Percentiles rank a stretch among this genome's conserved stretches.
These are phyloP conservation scores for Delonix regia DNA, from an alignment of 306 rosid species.

Conservation along the genomic window DNA sequence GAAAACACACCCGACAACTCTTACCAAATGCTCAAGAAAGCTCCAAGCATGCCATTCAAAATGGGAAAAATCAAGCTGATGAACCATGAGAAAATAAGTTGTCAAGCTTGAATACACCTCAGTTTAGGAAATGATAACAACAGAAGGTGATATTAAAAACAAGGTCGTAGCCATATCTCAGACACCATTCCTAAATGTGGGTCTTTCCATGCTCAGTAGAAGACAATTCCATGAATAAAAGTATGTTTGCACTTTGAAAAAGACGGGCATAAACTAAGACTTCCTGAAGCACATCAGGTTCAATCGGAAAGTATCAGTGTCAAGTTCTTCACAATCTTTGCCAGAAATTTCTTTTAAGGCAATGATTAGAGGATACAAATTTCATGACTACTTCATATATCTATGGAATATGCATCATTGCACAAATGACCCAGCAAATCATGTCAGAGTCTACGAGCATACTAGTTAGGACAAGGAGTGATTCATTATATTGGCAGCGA, in stretches of 20 bases:
- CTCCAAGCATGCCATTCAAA: background rate
- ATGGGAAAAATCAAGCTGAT: background rate
- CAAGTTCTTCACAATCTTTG: background rate
- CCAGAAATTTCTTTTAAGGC: background rate
- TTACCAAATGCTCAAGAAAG: background rate
- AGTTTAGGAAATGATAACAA: background rate
- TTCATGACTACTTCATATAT: background rate
- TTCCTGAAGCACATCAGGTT: background rate
- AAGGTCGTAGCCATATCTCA: background rate
- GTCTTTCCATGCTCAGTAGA: background rate
- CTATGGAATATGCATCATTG: background rate
- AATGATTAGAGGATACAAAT: background rate
- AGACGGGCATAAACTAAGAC: background rate
- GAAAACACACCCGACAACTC: constrained; percentile 13
- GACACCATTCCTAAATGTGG: background rate
- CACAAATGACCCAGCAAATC: background rate
- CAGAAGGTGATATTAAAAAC: background rate
- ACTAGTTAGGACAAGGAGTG: background rate
- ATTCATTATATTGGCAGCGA: background rate
- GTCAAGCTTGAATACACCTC: background rate
- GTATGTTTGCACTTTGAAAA: background rate
- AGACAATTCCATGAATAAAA: background rate
- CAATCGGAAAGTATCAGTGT: background rate
- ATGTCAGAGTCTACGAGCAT: constrained; percentile 2
- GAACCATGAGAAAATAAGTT: background rate